Conservation (phyloP, 495 filamentous ascomycete genomes). For the Choiromyces venosus region DNA sequence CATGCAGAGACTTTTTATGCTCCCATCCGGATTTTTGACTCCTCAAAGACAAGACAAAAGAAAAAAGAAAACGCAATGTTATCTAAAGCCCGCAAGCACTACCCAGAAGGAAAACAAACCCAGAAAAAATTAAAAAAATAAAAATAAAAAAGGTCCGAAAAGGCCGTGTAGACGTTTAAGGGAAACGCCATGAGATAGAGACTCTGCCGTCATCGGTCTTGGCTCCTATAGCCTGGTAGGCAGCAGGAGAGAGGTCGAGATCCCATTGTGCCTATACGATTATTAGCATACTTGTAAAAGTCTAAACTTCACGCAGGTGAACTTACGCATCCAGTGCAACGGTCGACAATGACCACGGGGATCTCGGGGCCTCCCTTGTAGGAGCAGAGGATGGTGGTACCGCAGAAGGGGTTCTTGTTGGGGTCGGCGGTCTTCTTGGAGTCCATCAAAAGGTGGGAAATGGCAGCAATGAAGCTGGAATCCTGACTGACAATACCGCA, state of each 20-base stretch:
- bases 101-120: neutral
- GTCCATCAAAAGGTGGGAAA: constrained; percentile 40
- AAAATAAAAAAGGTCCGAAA: constrained; percentile 1
- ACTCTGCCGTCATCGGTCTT: constrained; percentile 6
- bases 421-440: constrained; percentile 37
- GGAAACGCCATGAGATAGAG: neutral
- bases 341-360: constrained; percentile 13
- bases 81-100: neutral
- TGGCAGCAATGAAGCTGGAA: constrained; percentile 43
- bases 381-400: constrained; percentile 15
- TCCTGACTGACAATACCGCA: constrained; percentile 42
- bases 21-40: neutral
- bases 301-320: neutral
- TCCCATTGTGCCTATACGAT: neutral
- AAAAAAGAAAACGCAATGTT: neutral
- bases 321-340: constrained; percentile 35
- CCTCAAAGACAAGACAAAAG: constrained; percentile 8
- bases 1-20: neutral
- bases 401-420: constrained; percentile 47
- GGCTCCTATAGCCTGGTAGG: constrained; percentile 21
- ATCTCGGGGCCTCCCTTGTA: neutral
- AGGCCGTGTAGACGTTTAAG: neutral
- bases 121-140: neutral
- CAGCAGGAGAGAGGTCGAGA: constrained; percentile 22
- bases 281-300: constrained; percentile 9